Percentiles rank a stretch among this genome's conserved stretches.
These are phyloP conservation scores for Seiridium unicorne DNA, from an alignment of 2,329 filamentous ascomycete species.

Conservation along the genomic window DNA sequence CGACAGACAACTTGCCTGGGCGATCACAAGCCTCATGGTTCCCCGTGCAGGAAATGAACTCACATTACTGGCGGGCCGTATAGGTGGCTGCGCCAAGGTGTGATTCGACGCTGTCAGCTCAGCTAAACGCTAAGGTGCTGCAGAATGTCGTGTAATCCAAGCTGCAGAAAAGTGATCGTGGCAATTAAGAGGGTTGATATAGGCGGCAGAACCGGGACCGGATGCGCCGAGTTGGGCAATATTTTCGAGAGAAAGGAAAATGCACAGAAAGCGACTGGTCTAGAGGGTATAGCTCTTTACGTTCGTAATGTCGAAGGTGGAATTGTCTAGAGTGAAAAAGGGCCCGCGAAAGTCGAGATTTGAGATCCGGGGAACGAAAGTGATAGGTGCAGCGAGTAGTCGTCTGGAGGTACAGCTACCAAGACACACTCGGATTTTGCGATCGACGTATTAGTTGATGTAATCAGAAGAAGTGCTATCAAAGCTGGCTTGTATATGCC, in stretches of 20 bases:
- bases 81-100: constrained; percentile 5
- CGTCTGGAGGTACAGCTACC: not conserved
- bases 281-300: not conserved
- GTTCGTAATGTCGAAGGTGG: not conserved
- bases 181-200: too few relatives aligned
- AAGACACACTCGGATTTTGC: not conserved
- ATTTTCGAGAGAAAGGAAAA: too few relatives aligned
- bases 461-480: constrained; percentile 10
- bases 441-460: not conserved
- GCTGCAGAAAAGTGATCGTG: constrained; percentile 5
- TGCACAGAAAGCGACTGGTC: constrained; percentile 17
- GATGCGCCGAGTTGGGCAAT: too few relatives aligned
- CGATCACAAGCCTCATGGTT: not conserved
- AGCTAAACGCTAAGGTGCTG: not conserved
- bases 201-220: too few relatives aligned
- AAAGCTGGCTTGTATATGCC: constrained; percentile 12
- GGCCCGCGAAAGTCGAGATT: not conserved
- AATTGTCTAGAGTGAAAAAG: not conserved
- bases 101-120: constrained; percentile 8
- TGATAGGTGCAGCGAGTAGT: not conserved
- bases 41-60: not conserved
- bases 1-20: not conserved
- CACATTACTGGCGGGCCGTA: constrained; percentile 4
- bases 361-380: constrained; percentile 2
- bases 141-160: constrained; percentile 18